Base-by-base conservation (phyloP, 768 basidiomycete species). In the Pleurotus citrinopileatus region DNA sequence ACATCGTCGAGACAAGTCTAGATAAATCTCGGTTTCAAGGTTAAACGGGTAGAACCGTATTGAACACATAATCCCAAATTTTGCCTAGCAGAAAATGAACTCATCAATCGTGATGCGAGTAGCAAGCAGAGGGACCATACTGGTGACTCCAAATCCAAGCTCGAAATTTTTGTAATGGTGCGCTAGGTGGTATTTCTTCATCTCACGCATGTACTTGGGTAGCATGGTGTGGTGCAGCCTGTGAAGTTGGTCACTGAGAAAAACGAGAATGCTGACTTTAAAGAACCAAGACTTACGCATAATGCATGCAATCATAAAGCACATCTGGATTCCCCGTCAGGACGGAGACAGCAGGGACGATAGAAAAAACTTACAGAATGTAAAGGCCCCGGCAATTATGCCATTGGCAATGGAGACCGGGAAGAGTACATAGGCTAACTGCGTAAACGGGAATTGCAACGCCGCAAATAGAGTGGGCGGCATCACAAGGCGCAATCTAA, bases 151-250 rank as follows among this genome's bases (percentile, higher is more conserved):
- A 65, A 95, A 98, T 15, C 94, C 95, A 40, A 98, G 87, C 65
- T 97, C 94, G 67, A 93, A 96, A 75, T 97, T 96, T 73, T 97
- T 97, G 77, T 96, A 97, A 68, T 98, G 96, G 65, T 98, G 95
- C 5, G 93, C 94, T 58, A 99, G 81, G 63, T 99, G 97, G 65
- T 98, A 98, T 66, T 91, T 91, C 78, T 99, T 99, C 89, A 91
- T 89, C 66, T 94, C 88, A 55, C 79, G 80, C 72, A 98, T 68
- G 72, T 98, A 97, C 29, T 84, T 74, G 2, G 94, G 93, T 20
- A 96, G 82, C 60, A 76, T 83, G 2, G 90, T 87, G 72, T 97
- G 94, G 66, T 96, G 94, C 54, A 94, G 76, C 20, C 86, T 84
- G 59, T 28, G n/a, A n/a, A n/a, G n/a, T n/a, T n/a, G n/a, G n/a